Evolutionary conservation across 2,329 filamentous ascomycete genomes (phyloP), one percentile per base, ranked within the genome.

Genomic region (Hypoxylon sp.): DNA sequence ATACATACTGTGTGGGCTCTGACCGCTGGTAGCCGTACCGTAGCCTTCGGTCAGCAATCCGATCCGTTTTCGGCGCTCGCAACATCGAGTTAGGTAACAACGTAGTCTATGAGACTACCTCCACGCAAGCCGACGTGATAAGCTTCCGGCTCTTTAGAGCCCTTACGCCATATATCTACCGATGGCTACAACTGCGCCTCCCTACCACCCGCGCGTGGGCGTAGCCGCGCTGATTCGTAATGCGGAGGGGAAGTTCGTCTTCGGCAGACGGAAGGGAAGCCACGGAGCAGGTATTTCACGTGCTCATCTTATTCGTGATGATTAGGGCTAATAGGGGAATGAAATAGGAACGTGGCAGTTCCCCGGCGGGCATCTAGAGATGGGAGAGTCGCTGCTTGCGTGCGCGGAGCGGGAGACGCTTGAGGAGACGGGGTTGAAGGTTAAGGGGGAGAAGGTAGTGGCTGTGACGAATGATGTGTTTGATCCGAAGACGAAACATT

Each of bases 341-440:
- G 7, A 14, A 58, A 49, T 10, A 86, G 89, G 87, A 0, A 89
- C 86, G 0, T 88, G 86, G 79, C 89, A 89, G 53, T 85, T 93
- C 13, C 91, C 92, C 0, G 92, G 92, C 21, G 93, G 92, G 0
- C 91, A 95, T 73, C 85, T 94, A 14, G 92, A 95, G 67, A 86
- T 87, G 62, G 86, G 86, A 67, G 92, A 95, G 75, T 82, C 82
- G 1, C 84, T 88, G 32, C 82, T 88, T 19, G 77, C 79, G 0
- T 93, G 91, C 64, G 91, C 91, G 0, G 84, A 80, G 50, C 85
- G 92, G 3, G 92, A 95, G 78, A 82, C 87, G 0, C 75, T 87
- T 0, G 92, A 95, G 76, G 92, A 95, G 75, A 93, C 92, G 0
- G 90, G 86, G 0, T 82, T 93, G 0, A 73, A 78, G 0, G 82